A percentile compares a stretch with the other conserved stretches of the same genome.
Conservation (phyloP, 2,329 filamentous ascomycete species). For the Talaromyces sp. region DNA sequence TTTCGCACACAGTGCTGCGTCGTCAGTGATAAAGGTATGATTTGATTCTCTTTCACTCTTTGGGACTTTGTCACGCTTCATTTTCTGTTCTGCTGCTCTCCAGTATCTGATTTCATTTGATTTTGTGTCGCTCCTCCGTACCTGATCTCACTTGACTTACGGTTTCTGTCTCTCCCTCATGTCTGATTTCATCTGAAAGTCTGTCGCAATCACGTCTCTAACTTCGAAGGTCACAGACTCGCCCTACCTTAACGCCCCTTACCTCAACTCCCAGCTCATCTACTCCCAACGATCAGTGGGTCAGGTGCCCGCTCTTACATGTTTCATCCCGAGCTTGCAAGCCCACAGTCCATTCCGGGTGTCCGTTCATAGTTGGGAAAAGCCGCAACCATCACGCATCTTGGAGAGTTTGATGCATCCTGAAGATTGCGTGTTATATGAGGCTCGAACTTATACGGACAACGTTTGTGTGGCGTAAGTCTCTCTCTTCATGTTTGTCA, state of each 20-base stretch:
- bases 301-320: slow-evolving; percentile 64
- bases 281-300: slow-evolving; percentile 34
- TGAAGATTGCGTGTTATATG: slow-evolving; percentile 58
- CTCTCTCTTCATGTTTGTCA: neutral
- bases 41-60: neutral
- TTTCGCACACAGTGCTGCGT: slow-evolving; percentile 77
- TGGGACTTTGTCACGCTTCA: neutral
- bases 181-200: too few species aligned
- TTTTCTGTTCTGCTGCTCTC: too few species aligned
- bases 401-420: slow-evolving; percentile 57
- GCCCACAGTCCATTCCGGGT: slow-evolving; percentile 62
- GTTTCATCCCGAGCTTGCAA: slow-evolving; percentile 65
- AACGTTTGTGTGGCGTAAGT: slow-evolving; percentile 61
- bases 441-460: slow-evolving; percentile 67
- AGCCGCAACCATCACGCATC: slow-evolving; percentile 57
- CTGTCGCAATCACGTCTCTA: too few species aligned
- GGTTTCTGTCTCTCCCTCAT: too few species aligned
- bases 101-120: neutral
- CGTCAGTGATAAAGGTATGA: slow-evolving; percentile 49
- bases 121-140: neutral
- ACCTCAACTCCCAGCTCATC: slow-evolving; percentile 37
- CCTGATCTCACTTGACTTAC: neutral
- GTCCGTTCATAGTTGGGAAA: slow-evolving; percentile 72
- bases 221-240: slow-evolving; percentile 40
- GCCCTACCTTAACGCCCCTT: slow-evolving; percentile 38